A percentile compares a stretch with the other conserved stretches of the same genome.
Conservation (phyloP, 2,329 filamentous ascomycete genomes). For the Aspergillus fumigatus region DNA sequence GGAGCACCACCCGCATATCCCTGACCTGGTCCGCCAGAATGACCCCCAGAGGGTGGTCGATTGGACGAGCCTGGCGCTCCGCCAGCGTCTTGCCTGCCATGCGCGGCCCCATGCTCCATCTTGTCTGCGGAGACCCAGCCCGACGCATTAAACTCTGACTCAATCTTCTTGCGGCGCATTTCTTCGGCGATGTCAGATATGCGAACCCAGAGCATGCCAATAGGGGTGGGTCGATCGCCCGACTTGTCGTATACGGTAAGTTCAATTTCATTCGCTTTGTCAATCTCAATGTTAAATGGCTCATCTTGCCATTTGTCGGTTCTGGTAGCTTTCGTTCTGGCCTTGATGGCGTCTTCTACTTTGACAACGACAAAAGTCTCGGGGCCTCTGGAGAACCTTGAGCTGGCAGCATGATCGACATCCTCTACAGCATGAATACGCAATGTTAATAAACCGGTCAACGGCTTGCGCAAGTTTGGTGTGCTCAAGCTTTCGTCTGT, state of each 20-base stretch:
- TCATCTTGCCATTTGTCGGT: constrained; percentile 91
- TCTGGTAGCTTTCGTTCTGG: constrained; percentile 76
- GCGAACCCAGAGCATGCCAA: constrained; percentile 91
- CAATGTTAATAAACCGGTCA: constrained; percentile 84
- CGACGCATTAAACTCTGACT: constrained; percentile 87
- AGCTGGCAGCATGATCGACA: constrained; percentile 82
- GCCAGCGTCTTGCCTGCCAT: constrained; percentile 50
- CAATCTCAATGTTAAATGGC: constrained; percentile 85
- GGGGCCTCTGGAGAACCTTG: constrained; percentile 80
- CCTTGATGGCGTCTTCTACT: constrained; percentile 89
- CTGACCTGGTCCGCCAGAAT: constrained; percentile 22
- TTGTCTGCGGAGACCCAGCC: constrained; percentile 98
- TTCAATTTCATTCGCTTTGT: constrained; percentile 98
- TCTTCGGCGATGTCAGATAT: constrained; percentile 98
- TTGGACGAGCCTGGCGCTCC: constrained; percentile 44
- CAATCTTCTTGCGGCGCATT: constrained; percentile 94
- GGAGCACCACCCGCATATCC: constrained; percentile 26
- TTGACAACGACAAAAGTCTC: constrained; percentile 97
- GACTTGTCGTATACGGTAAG: constrained; percentile 97
- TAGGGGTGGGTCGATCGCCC: constrained; percentile 82
- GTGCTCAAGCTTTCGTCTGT: constrained; percentile 94
- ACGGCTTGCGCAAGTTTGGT: constrained; percentile 90
- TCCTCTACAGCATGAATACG: constrained; percentile 85
- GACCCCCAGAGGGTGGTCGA: constrained; percentile 19
- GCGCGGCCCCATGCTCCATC: constrained; percentile 63